Conservation (phyloP, 345 rosid genomes). For the Gossypium mustelinum region DNA sequence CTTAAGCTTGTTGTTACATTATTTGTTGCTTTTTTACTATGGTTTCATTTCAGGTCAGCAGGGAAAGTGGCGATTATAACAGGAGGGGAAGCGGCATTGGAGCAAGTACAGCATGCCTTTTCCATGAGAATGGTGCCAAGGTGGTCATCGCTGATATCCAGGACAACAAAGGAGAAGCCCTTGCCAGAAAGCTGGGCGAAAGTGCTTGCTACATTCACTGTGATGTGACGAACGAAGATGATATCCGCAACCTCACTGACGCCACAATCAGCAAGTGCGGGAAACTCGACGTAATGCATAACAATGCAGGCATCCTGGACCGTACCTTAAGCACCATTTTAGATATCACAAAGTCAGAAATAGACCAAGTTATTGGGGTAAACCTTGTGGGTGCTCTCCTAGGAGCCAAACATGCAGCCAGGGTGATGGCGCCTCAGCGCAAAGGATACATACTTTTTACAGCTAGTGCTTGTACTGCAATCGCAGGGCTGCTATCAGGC, state of each 20-base stretch:
- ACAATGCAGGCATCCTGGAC: neutral
- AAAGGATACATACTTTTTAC: conserved; percentile 35
- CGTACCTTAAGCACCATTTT: neutral
- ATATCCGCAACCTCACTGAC: neutral
- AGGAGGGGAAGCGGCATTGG: neutral
- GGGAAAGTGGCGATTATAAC: neutral
- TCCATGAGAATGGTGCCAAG: neutral
- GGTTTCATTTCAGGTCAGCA: neutral
- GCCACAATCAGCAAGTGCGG: neutral
- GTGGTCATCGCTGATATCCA: neutral
- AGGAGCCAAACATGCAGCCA: conserved; percentile 38
- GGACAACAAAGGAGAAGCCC: neutral
- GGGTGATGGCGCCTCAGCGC: conserved; percentile 30
- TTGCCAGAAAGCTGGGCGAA: too few species aligned
- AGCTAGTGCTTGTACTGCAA: conserved; percentile 30
- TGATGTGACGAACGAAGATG: neutral
- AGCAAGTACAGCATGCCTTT: too few species aligned
- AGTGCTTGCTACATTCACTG: too few species aligned
- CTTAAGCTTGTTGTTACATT: too few species aligned
- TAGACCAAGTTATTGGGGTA: conserved; percentile 16
- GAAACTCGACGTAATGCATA: neutral
- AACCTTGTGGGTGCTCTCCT: conserved; percentile 32
- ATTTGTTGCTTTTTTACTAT: neutral
- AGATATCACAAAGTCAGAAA: neutral
- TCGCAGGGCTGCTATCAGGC: conserved; percentile 21